These are phyloP conservation scores for Penicillium malachiteum DNA, from an alignment of 495 filamentous ascomycete genomes.

Conservation along the genomic window DNA sequence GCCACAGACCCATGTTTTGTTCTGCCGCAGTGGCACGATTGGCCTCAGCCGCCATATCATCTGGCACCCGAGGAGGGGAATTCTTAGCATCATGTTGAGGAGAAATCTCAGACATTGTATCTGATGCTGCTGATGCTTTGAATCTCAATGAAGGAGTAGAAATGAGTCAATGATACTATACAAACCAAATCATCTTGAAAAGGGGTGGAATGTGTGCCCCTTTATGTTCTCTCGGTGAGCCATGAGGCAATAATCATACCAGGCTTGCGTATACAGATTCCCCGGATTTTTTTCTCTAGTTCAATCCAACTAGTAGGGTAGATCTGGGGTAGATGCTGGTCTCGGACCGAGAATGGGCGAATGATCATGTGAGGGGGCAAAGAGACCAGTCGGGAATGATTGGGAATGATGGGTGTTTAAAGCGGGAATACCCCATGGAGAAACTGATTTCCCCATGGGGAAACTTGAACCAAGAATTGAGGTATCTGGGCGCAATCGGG, in stretches of 20 bases:
- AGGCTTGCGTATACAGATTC: background rate
- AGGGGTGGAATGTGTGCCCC: no score
- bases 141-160: no score
- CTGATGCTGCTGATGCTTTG: no score
- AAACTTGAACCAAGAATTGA: background rate
- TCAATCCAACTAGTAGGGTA: background rate
- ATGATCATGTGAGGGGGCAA: background rate
- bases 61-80: background rate
- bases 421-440: background rate
- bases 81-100: background rate
- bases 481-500: no score
- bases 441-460: background rate
- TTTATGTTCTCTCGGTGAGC: background rate
- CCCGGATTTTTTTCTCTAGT: background rate
- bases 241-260: background rate
- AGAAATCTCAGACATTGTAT: background rate
- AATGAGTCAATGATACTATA: no score
- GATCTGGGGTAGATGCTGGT: slow-evolving; percentile 4
- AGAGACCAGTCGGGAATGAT: background rate
- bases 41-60: background rate
- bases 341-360: slow-evolving; percentile 8
- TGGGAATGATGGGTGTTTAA: background rate
- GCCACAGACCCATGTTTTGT: background rate
- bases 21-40: slow-evolving; percentile 1
- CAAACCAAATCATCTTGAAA: no score